Percentiles rank a stretch among this genome's conserved stretches.
Conservation (phyloP, 176 grass and related monocot genomes). For the Metroxylon sagu region DNA sequence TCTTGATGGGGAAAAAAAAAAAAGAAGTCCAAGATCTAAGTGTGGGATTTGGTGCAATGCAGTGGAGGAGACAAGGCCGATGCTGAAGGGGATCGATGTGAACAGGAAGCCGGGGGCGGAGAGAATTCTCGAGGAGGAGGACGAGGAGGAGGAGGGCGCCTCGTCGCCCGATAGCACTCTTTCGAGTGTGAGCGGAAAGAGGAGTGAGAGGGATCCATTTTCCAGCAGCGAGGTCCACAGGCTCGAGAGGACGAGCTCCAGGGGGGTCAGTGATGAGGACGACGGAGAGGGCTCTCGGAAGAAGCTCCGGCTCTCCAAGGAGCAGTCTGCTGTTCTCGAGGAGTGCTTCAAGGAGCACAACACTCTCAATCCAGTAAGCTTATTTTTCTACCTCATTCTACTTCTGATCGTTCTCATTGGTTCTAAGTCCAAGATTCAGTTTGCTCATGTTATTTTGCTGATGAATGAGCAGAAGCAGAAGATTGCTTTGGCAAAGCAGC, state of each 20-base stretch:
- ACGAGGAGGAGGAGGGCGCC: slow-evolving; percentile 4
- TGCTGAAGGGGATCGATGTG: slow-evolving; percentile 19
- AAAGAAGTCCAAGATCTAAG: too few species aligned
- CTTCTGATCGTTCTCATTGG: too few species aligned
- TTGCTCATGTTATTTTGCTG: neutral
- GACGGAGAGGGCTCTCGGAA: slow-evolving; percentile 59
- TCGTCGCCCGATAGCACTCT: slow-evolving; percentile 59
- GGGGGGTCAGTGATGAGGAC: slow-evolving; percentile 53
- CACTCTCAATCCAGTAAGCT: slow-evolving; percentile 65
- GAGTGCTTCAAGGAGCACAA: slow-evolving; percentile 89
- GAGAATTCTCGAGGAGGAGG: slow-evolving; percentile 26
- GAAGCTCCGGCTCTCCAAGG: slow-evolving; percentile 85
- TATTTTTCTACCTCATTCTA: neutral
- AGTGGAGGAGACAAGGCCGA: too few species aligned
- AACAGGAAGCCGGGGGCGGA: slow-evolving; percentile 36
- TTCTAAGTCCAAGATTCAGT: neutral
- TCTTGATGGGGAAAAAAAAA: too few species aligned
- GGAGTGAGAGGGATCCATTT: slow-evolving; percentile 15
- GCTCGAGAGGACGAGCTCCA: slow-evolving; percentile 29
- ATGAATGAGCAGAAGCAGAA: slow-evolving; percentile 56
- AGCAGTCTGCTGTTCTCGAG: slow-evolving; percentile 75
- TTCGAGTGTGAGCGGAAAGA: slow-evolving; percentile 53
- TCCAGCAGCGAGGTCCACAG: neutral
- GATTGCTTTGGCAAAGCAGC: slow-evolving; percentile 49
- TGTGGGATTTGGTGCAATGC: too few species aligned